A percentile compares a stretch with the other conserved stretches of the same genome.
phyloP scores from a whole-genome alignment of 768 basidiomycete species.

The Calocybe cyanea region DNA sequence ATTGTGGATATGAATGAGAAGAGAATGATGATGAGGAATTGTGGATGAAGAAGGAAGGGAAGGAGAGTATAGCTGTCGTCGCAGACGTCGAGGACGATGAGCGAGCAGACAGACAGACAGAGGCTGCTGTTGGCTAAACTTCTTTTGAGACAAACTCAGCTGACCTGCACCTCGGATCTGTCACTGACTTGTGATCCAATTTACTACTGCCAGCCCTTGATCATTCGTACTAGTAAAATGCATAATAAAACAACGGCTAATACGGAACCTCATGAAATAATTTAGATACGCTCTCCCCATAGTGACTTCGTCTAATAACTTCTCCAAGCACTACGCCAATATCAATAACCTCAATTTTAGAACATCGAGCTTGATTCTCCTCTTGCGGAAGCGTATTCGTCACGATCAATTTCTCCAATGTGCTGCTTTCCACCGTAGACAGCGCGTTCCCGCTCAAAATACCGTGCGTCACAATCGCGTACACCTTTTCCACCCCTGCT shows the following conservation, averaged over 20 bases:
- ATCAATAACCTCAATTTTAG: conserved; percentile 90
- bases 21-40: not conserved
- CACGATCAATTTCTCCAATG: conserved; percentile 91
- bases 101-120: conserved; percentile 13
- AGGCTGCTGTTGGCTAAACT: conserved; percentile 9
- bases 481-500: conserved; percentile 81
- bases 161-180: conserved; percentile 23
- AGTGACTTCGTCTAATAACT: conserved; percentile 93
- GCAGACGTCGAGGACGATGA: conserved; percentile 15
- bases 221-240: not conserved
- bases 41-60: not conserved
- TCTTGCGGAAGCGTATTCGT: conserved; percentile 96
- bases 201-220: conserved; percentile 15
- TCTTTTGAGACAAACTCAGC: conserved; percentile 16
- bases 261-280: conserved; percentile 89
- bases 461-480: conserved; percentile 95
- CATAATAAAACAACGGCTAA: conserved; percentile 31
- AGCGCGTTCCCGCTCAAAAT: conserved; percentile 91
- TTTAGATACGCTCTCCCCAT: conserved; percentile 92
- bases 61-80: conserved; percentile 12
- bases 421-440: conserved; percentile 63
- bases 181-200: conserved; percentile 13
- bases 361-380: conserved; percentile 65
- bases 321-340: conserved; percentile 94
- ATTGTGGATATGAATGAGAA: conserved; percentile 5